phyloP scores from a whole-genome alignment of 768 basidiomycete species.

The Hirschioporus abietinus region DNA sequence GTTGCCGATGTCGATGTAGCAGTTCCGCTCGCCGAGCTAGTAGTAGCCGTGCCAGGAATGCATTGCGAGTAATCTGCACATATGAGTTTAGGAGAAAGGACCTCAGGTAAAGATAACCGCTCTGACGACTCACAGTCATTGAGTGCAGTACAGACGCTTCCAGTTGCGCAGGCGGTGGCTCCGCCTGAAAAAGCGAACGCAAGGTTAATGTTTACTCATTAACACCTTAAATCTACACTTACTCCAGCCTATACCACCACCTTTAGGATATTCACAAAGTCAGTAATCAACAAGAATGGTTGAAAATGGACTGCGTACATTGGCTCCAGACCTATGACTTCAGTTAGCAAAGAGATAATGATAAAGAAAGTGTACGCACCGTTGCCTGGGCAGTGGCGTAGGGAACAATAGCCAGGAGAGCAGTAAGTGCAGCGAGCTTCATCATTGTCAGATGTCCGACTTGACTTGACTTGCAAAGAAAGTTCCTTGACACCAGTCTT shows the following conservation, averaged over 20 bases:
- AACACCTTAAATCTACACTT: conserved; percentile 1
- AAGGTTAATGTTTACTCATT: not conserved
- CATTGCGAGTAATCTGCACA: conserved; percentile 28
- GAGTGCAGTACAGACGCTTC: conserved; percentile 21
- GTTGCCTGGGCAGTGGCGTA: conserved; percentile 18
- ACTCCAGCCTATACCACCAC: conserved; percentile 24
- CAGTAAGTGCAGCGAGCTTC: conserved; percentile 19
- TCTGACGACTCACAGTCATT: conserved; percentile 19
- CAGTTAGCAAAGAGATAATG: not conserved
- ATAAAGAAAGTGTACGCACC: conserved; percentile 10
- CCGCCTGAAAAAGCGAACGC: conserved; percentile 15
- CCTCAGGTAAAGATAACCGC: not conserved
- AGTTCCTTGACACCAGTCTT: not conserved
- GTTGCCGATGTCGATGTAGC: conserved; percentile 13
- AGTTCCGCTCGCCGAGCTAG: conserved; percentile 9
- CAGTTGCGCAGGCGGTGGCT: conserved; percentile 22
- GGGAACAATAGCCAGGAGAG: conserved; percentile 19
- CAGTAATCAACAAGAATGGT: not conserved
- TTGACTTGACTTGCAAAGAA: not conserved
- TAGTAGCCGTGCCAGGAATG: conserved; percentile 19
- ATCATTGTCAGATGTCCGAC: not conserved
- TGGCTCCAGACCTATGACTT: conserved; percentile 19
- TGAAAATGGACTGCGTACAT: conserved; percentile 11
- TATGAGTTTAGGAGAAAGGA: not conserved
- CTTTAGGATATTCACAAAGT: not conserved